Base-by-base conservation (phyloP, 1,284 basidiomycete genomes). In the Retiboletus fuscus region DNA sequence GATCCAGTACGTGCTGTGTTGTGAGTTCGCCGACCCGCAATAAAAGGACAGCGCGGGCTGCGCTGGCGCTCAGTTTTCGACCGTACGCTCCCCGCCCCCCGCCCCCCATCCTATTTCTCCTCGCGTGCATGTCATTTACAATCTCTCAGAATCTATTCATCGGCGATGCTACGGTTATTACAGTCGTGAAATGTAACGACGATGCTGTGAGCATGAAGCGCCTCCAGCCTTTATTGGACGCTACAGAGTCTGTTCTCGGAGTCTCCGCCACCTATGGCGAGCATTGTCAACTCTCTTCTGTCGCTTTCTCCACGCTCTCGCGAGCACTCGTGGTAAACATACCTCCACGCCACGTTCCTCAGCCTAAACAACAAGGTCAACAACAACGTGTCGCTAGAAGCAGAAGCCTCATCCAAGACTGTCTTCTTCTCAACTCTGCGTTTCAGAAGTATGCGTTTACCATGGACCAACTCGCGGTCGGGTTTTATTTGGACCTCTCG, bases 391-490 rank as follows among this genome's bases (percentile, higher is more conserved):
- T 82, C 20, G 70, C 72, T 46, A 55, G 71, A 63, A 77, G 80
- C 20, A 80, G 82, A 60, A 57, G 72, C 10, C 67, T 81, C 8
- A 71, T 86, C 22, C 68, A 79, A 64, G 71, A 78, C 64, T 49
- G 62, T 18, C 74, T 87, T 44, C 75, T 88, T 22, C 80, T 81
- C 62, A 70, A 81, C 41, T 41, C 76, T 0, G 39, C 70, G 20
- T 69, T 74, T 30, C 64, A 61, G 8, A 86, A 85, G 68, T 77
- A 81, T 72, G 84, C 84, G 0, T 89, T 91, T 67, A 79, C 82
- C 69, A 83, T 89, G 80, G 85, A 84, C 60, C 82, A 80, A 47
- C 73, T 91, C 3, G 83, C 85, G 0, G 73, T 84, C 5, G 79
- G 85, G 4, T 77, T 91, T 24, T 83, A 78, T 74, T 64, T 75